Percentiles rank a stretch among this genome's conserved stretches.
These are phyloP conservation scores for Mychonastes homosphaera DNA, from an alignment of 139 green algal species.

Conservation along the genomic window DNA sequence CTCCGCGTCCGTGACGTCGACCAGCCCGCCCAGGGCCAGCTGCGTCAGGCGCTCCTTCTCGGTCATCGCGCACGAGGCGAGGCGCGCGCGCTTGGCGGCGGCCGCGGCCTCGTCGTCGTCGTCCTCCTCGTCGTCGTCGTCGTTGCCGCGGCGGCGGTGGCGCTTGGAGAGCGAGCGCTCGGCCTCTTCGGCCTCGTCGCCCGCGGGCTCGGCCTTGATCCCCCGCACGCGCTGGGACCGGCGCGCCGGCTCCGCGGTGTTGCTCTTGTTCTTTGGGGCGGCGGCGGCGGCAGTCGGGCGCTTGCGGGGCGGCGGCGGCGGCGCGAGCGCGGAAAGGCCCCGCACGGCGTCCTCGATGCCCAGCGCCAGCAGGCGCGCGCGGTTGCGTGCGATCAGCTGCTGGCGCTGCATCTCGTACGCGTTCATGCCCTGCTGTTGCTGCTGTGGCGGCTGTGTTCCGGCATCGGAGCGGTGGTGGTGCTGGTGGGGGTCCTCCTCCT, in stretches of 20 bases:
- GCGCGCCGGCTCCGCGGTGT: not conserved
- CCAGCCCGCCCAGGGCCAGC: constrained; percentile 33
- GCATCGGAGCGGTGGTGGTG: not conserved
- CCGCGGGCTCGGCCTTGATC: not conserved
- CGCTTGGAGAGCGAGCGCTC: not conserved
- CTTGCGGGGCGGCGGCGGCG: not conserved
- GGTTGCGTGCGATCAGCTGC: constrained; percentile 27
- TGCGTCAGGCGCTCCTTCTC: constrained; percentile 14
- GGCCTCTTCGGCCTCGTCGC: not conserved
- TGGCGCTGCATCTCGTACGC: constrained; percentile 2
- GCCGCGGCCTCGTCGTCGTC: not conserved
- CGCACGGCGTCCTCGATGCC: constrained; percentile 21
- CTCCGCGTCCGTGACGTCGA: constrained; percentile 12
- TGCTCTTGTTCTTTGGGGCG: not conserved
- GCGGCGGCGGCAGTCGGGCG: no score
- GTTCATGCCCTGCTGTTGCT: not conserved
- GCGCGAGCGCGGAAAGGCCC: constrained; percentile 16
- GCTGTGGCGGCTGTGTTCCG: constrained; percentile 4
- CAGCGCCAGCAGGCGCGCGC: constrained; percentile 23
- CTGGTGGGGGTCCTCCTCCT: not conserved
- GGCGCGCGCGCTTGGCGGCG: not conserved
- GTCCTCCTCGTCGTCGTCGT: not conserved
- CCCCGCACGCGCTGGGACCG: not conserved
- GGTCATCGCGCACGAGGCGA: not conserved
- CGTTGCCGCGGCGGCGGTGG: not conserved